Conservation (phyloP, 306 rosid genomes). For the Cicer judaicum region DNA sequence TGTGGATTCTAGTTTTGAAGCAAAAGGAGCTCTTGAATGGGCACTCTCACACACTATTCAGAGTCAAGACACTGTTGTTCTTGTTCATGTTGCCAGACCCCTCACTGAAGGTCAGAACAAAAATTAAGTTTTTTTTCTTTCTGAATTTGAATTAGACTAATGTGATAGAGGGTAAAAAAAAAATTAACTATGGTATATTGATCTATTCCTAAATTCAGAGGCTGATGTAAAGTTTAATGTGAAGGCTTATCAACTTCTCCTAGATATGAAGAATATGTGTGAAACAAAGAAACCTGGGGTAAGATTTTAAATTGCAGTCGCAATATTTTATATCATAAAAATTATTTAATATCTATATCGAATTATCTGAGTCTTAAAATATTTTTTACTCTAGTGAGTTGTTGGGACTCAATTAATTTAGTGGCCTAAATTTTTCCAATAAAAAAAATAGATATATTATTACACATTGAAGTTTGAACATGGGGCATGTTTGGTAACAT, state of each 20-base stretch:
- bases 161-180: neutral
- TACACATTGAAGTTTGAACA: constrained; percentile 1
- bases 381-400: no score
- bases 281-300: constrained; percentile 70
- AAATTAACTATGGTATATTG: neutral
- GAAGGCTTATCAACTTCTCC: constrained; percentile 61
- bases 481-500: neutral
- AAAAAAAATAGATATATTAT: no score
- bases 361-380: no score
- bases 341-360: no score
- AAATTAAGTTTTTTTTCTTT: neutral
- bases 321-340: no score
- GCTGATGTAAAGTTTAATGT: constrained; percentile 45
- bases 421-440: no score
- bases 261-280: constrained; percentile 65
- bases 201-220: constrained; percentile 47
- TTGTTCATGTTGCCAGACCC: constrained; percentile 66
- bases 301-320: no score
- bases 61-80: constrained; percentile 63
- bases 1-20: constrained; percentile 79
- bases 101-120: constrained; percentile 59
- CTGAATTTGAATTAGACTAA: neutral
- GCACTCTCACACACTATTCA: constrained; percentile 82
- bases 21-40: constrained; percentile 88
- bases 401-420: no score